Percentiles rank a stretch among this genome's conserved stretches.
Evolutionary conservation across 768 basidiomycete species (phyloP).

Genomic region (Lactarius quietus): DNA sequence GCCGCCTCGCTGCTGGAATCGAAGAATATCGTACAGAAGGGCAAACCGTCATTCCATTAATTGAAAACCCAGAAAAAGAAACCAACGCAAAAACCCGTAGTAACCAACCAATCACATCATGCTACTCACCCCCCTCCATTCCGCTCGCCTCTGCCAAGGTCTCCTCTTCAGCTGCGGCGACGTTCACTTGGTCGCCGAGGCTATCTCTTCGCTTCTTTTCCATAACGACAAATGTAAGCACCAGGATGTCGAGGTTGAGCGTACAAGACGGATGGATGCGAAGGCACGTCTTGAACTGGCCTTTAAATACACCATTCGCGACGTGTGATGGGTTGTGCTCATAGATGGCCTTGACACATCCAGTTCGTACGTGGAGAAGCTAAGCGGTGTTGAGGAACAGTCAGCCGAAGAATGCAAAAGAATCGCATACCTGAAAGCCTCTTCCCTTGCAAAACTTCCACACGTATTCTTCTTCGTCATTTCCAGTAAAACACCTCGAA

Average conservation of each 20-base stretch:
- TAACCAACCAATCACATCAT: conserved; percentile 9
- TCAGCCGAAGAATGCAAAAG: conserved; percentile 1
- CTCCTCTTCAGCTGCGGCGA: conserved; percentile 26
- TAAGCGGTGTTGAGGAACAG: background rate
- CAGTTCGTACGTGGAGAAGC: conserved; percentile 24
- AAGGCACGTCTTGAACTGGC: conserved; percentile 45
- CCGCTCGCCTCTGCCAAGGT: conserved; percentile 26
- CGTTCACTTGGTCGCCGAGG: conserved; percentile 26
- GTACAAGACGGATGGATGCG: conserved; percentile 42
- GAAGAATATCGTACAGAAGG: background rate
- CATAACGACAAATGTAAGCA: conserved; percentile 53
- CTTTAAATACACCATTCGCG: conserved; percentile 45
- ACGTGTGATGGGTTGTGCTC: conserved; percentile 29
- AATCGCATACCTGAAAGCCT: conserved; percentile 22
- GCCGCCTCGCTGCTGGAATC: background rate
- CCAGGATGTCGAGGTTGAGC: conserved; percentile 49
- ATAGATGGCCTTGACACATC: conserved; percentile 23
- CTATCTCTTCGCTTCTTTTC: conserved; percentile 50
- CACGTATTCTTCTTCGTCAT: conserved; percentile 25
- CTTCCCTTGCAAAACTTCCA: conserved; percentile 25
- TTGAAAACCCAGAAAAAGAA: background rate
- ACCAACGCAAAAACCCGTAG: background rate
- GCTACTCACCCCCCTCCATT: conserved; percentile 28
- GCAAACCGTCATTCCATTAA: background rate
- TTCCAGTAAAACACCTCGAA: conserved; percentile 25